phyloP scores from a whole-genome alignment of 148 eudicot species.

The Rhododendron simsii region DNA sequence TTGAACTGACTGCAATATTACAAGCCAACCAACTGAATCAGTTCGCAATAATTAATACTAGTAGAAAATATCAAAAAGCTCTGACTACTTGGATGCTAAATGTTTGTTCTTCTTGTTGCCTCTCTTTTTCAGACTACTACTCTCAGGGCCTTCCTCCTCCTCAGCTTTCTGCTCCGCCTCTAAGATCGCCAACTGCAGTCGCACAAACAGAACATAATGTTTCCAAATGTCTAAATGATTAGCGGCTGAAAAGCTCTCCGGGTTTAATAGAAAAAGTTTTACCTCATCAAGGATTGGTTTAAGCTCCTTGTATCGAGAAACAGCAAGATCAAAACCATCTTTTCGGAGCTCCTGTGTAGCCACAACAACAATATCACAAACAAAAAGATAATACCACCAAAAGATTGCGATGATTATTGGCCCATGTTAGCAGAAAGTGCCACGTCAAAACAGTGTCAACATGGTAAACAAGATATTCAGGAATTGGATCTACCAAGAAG shows the following conservation, averaged over 20 bases:
- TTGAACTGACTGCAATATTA: not conserved
- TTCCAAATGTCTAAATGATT: not conserved
- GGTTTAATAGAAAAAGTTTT: not conserved
- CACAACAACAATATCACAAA: slow-evolving; percentile 1
- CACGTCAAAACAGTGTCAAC: not conserved
- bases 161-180: slow-evolving; percentile 97
- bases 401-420: not conserved
- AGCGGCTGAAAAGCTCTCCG: not conserved
- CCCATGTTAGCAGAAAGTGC: not conserved
- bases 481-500: not conserved
- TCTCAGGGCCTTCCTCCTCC: slow-evolving; percentile 75
- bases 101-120: slow-evolving; percentile 64
- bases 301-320: slow-evolving; percentile 84
- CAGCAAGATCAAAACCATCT: slow-evolving; percentile 99
- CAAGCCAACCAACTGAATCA: not conserved
- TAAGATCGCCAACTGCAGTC: slow-evolving; percentile 61
- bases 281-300: slow-evolving; percentile 98
- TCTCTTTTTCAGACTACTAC: slow-evolving; percentile 52
- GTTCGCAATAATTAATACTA: not conserved
- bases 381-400: not conserved
- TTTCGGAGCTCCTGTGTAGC: slow-evolving; percentile 78
- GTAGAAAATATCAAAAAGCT: not conserved
- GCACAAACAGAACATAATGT: not conserved
- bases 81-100: slow-evolving; percentile 34
- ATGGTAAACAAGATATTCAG: not conserved